Evolutionary conservation across 768 basidiomycete genomes (phyloP), one percentile per base, ranked within the genome.

Genomic region (Paxillus involutus): DNA sequence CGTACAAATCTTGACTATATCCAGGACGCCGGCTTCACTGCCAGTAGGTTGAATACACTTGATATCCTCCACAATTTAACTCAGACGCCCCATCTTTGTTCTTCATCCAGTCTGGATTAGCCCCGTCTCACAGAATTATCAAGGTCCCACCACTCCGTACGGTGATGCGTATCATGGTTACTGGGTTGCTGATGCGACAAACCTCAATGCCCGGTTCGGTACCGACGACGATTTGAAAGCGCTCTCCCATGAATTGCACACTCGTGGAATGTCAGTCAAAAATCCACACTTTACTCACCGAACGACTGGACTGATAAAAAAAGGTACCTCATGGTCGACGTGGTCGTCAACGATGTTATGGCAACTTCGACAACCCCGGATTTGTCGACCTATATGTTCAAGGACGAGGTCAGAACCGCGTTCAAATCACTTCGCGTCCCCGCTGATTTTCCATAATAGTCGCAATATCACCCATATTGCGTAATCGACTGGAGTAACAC

Each of bases 341-440:
- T 89, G 32, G 88, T 94, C 37, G 83, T 89, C 33, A 94, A 94
- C 69, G 89, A 94, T 68, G 90, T 95, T 47, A 92, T 91, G 79
- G 73, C 86, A 1, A 81, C 83, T 3, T 80, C 82, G 3, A 75
- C 72, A 35, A 80, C 74, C 6, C 87, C 88, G 14, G 82, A 86
- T 65, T 79, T 81, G 55, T 86, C 86, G 11, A 71, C 69, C 0
- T 91, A 82, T 68, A 79, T 86, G 69, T 88, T 90, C 75, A 86
- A 84, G 63, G 76, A 86, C 29, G 53, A 75, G 63, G 87, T 84
- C 29, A 26, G 76, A 63, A 2, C 7, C 47, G 8, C 24, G 21
- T 49, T 16, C 49, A 21, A 21, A 32, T 37, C 13, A 6, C 3
- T 35, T n/a, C 24, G 17, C 16, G 17, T 47, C 13, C 45, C 29